Evolutionary conservation across 2,329 filamentous ascomycete species (phyloP), one percentile per base, ranked within the genome.

Genomic region (Parastagonospora nodorum): DNA sequence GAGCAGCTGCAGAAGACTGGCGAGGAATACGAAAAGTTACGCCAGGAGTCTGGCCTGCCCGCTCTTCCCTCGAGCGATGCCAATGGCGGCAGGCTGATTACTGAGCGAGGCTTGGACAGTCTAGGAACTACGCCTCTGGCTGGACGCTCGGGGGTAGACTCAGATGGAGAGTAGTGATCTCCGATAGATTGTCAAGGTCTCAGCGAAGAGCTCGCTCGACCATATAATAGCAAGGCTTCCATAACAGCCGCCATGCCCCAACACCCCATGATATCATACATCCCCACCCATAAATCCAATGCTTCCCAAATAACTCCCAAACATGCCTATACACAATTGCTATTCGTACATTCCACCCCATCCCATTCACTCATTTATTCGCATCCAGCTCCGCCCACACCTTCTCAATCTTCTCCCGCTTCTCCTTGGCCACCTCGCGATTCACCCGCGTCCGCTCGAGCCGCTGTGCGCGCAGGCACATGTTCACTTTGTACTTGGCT

Each of bases 401-500:
- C 71, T 85, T 83, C 78, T 90, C 85, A 63, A 96, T 85, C 71
- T 85, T 83, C 60, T 87, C 82, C 71, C 88, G 81, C 80, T 92
- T 88, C 74, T 67, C 65, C 74, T 84, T 83, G 56, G 90, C 82
- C 60, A 80, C 73, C 71, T 89, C 83, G 65, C 90, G 85, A 72
- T 99, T 97, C 63, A 80, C 78, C 59, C 84, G 84, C 45, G 92
- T 92, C 49, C 88, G 86, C 73, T 92, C 90, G 44, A 87, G 77
- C 67, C 94, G 84, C 74, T 96, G 90, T 32, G 83, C 86, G 57
- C 89, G 85, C 45, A 99, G 82, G 71, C 94, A 99, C 68, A 85
- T 83, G 76, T 90, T 94, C 64, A 99, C 89, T 50, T 90, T 80
- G 36, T 85, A 81, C 75, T 99, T 99, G 56, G 88, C 84, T 35